Evolutionary conservation across 164 flowering plant species (phyloP), one percentile per base, ranked within the genome.

Genomic region (Tetracentron sinense): DNA sequence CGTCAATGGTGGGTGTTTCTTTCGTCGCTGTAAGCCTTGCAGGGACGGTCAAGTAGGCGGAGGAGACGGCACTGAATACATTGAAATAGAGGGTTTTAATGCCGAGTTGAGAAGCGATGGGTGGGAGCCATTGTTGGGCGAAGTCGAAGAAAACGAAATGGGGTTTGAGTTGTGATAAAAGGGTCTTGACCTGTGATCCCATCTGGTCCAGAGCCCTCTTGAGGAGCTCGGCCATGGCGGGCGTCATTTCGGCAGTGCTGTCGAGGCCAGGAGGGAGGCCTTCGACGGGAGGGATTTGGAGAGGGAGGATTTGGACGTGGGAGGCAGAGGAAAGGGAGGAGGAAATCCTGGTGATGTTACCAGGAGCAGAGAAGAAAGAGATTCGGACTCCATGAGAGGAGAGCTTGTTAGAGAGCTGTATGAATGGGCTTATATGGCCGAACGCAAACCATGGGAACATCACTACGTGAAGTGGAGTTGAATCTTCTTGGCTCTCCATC

Each of bases 391-490:
- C 77, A 70, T 73, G 66, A 16, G 65, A 48, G 15, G 77, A 58
- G 33, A 78, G 79, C 69, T 75, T 78, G 63, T 78, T 75, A 2
- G 82, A 72, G 27, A 78, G 71, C 52, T 78, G 82, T 0, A 73
- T 47, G 35, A 78, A 78, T 29, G 82, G 82, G 26, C 65, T 72
- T 20, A 78, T 75, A 30, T 78, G 82, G 29, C 82, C 82, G 30
- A 72, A 78, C 14, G 79, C 82, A 38, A 72, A 72, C 51, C 56
- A 78, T n/a, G 82, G 82, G 54, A 78, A 78, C 77, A 78, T 73
- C 7, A 68, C 75, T 8, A 62, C 52, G 10, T 63, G 76, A 64
- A 68, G 69, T 1, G 14, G 10, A 28, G 38, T 33, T 7, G 42
- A 11, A 1, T 1, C 49, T 11, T 38, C 25, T 23, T 58, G 28